These are phyloP conservation scores for bread wheat (Triticum aestivum) DNA, from an alignment of 176 grass and related monocot genomes.

Conservation along the genomic window IWGSC_CS_RefSeq_v2.1 NC_057796.1:435091377-435091876, in stretches of 20 bases:
- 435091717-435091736: slow-evolving; percentile 76
- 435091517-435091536: background rate
- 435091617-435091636: slow-evolving; percentile 98
- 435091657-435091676: slow-evolving; percentile 73
- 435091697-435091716: slow-evolving; percentile 74
- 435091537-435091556: background rate
- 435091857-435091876: slow-evolving; percentile 97
- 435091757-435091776: slow-evolving; percentile 91
- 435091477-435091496: slow-evolving; percentile 82
- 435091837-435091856: slow-evolving; percentile 36
- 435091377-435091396: background rate
- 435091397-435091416: slow-evolving; percentile 99
- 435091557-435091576: background rate
- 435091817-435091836: background rate
- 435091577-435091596: slow-evolving; percentile 63
- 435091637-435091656: slow-evolving; percentile 86
- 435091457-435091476: slow-evolving; percentile 94
- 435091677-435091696: slow-evolving; percentile 94
- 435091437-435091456: slow-evolving; percentile 97
- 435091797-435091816: background rate
- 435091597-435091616: slow-evolving; percentile 59
- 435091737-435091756: slow-evolving; percentile 97
- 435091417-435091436: slow-evolving; percentile 97
- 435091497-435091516: slow-evolving; percentile 70
- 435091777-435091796: background rate